phyloP scores from a whole-genome alignment of 140 eudicot genomes.

The Flaveria floridana region DNA sequence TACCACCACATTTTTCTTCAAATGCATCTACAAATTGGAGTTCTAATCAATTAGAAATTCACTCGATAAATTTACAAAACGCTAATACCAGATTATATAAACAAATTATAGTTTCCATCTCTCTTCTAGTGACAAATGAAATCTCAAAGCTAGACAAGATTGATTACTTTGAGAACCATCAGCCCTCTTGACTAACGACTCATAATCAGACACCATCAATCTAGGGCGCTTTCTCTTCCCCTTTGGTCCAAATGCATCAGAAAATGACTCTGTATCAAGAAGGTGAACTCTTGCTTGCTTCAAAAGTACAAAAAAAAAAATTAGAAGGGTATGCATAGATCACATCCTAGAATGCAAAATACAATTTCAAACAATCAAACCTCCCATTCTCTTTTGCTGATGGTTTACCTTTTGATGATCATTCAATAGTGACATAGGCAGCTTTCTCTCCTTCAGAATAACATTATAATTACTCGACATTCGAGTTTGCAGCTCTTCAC shows the following conservation, averaged over 20 bases:
- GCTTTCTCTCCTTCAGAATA: conserved; percentile 71
- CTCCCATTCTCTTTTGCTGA: not conserved
- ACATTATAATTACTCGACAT: conserved; percentile 69
- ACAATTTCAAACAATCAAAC: not conserved
- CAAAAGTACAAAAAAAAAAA: conserved; percentile 26
- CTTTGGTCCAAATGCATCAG: conserved; percentile 93
- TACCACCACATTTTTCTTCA: conserved; percentile 69
- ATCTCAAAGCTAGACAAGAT: not conserved
- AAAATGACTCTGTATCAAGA: conserved; percentile 85
- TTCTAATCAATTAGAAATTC: conserved; percentile 7
- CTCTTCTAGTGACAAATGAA: not conserved
- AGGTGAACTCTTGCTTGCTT: conserved; percentile 93
- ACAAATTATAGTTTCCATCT: not conserved
- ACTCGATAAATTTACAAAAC: not conserved
- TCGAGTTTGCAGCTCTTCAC: conserved; percentile 73
- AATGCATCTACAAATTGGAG: conserved; percentile 60
- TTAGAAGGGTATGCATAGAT: not conserved
- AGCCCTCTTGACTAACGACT: conserved; percentile 67
- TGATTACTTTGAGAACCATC: conserved; percentile 72
- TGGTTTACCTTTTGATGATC: conserved; percentile 77
- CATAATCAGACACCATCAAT: conserved; percentile 68
- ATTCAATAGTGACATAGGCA: conserved; percentile 85
- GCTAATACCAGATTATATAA: not conserved
- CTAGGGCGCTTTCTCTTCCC: conserved; percentile 85
- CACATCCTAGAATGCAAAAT: not conserved